Evolutionary conservation across 1,284 basidiomycete genomes (phyloP), one percentile per base, ranked within the genome.

Genomic region (Sanguinoderma infundibulare): DNA sequence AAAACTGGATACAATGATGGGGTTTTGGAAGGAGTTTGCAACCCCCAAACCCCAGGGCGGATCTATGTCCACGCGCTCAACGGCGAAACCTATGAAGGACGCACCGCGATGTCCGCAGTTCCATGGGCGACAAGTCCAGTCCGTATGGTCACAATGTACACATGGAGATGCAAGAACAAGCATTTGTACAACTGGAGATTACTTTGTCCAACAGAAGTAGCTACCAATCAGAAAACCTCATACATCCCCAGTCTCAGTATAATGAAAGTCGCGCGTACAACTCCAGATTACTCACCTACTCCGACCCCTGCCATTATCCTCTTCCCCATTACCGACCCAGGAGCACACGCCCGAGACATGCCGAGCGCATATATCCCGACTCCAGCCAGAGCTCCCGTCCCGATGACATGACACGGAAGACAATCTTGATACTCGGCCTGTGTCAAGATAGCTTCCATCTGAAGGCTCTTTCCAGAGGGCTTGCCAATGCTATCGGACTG

Each of bases 231-330:
- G 56, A 46, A 73, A 74, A 53, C 71, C 73, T 74, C 47, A 32
- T 26, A n/a, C 12, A 46, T 12, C 7, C 9, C 9, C 15, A 10
- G 9, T 24, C 24, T 51, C 34, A 49, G 17, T 20, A 3, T 14
- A n/a, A 17, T 15, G 36, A 10, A 49, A 17, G n/a, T n/a, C 0
- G 10, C 15, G 10, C 4, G 24, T 28, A 28, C 3, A 15, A 39
- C 20, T 12, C 2, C 20, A 12, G 39, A 57, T 54, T 20, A 69
- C 74, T 52, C 60, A 75, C 75, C 60, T 22, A 78, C 67, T 7
- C 77, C 77, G 1, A 78, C 63, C 8, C 74, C 74, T 1, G 68
- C 76, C 73, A 78, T 74, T 34, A 78, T 71, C 3, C 75, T 69
- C 61, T 76, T 77, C 53, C 77, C 77, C 15, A 74, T 38, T 12